Conservation (phyloP, 2,329 filamentous ascomycete genomes). For the Colletotrichum theobromicola region DNA sequence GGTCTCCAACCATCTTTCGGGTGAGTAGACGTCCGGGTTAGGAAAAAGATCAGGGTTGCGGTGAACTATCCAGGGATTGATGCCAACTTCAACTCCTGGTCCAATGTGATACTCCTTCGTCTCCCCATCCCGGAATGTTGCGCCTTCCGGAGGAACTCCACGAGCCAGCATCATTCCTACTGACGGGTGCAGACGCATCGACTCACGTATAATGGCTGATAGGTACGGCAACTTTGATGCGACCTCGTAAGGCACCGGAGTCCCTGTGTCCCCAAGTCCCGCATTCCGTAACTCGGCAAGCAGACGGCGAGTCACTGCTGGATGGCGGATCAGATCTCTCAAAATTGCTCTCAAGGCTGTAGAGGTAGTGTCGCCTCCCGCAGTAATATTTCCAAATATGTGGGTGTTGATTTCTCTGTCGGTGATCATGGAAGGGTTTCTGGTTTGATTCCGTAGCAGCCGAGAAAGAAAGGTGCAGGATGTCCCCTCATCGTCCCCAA, state of each 20-base stretch:
- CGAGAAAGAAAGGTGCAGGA: background rate
- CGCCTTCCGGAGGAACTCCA: background rate
- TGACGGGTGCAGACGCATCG: background rate
- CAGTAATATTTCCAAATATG: background rate
- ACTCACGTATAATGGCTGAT: background rate
- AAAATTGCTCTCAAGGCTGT: background rate
- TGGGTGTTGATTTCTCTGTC: constrained; percentile 12
- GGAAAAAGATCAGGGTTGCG: background rate
- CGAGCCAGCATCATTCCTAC: background rate
- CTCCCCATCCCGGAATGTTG: background rate
- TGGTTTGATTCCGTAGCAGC: background rate
- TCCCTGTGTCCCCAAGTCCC: background rate
- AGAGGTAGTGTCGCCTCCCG: background rate
- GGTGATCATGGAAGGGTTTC: background rate
- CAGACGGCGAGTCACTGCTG: background rate
- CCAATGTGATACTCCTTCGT: background rate
- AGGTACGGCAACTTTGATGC: background rate
- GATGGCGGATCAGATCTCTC: background rate
- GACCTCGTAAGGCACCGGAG: background rate
- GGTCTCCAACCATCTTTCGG: background rate
- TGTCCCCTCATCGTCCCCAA: background rate
- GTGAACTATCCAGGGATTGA: background rate
- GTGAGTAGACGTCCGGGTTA: background rate
- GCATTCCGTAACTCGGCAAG: background rate
- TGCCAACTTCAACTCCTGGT: background rate